phyloP scores from a whole-genome alignment of 257 asterid genomes.

The Apocynum venetum region DNA sequence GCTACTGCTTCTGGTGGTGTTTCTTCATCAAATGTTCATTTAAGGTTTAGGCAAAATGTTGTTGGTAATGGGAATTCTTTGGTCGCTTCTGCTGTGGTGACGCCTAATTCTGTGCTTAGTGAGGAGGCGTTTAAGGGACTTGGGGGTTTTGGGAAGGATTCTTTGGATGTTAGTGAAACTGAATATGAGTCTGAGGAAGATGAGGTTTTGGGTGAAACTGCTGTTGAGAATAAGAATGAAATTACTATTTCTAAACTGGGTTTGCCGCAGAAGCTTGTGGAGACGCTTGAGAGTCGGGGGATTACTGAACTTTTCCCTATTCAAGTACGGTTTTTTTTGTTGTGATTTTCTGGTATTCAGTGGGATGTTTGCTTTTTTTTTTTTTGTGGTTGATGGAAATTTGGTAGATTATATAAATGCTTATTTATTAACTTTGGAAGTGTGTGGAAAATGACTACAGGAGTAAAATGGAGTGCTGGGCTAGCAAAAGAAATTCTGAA shows the following conservation, averaged over 20 bases:
- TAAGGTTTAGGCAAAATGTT: constrained; percentile 15
- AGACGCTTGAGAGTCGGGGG: constrained; percentile 70
- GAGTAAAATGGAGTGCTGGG: background rate
- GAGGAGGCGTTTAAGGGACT: constrained; percentile 85
- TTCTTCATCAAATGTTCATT: constrained; percentile 12
- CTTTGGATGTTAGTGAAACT: constrained; percentile 36
- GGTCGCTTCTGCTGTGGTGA: constrained; percentile 57
- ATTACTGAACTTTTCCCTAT: constrained; percentile 83
- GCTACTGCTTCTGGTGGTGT: background rate
- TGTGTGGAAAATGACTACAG: background rate
- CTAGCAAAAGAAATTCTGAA: background rate
- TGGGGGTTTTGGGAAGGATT: constrained; percentile 50
- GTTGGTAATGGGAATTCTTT: constrained; percentile 25
- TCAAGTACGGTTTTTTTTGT: constrained; percentile 36
- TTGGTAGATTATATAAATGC: background rate
- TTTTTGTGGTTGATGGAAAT: background rate
- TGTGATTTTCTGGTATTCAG: background rate
- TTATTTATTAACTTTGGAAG: background rate
- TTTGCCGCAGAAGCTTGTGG: constrained; percentile 70
- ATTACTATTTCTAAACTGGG: constrained; percentile 60
- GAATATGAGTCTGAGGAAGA: constrained; percentile 42
- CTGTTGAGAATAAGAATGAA: constrained; percentile 41
- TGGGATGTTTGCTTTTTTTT: constrained; percentile 3
- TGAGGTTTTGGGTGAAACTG: constrained; percentile 15
- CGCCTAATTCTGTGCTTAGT: constrained; percentile 71